Evolutionary conservation across 2,329 filamentous ascomycete species (phyloP).

Genomic region (Magnaporthales sp.): DNA sequence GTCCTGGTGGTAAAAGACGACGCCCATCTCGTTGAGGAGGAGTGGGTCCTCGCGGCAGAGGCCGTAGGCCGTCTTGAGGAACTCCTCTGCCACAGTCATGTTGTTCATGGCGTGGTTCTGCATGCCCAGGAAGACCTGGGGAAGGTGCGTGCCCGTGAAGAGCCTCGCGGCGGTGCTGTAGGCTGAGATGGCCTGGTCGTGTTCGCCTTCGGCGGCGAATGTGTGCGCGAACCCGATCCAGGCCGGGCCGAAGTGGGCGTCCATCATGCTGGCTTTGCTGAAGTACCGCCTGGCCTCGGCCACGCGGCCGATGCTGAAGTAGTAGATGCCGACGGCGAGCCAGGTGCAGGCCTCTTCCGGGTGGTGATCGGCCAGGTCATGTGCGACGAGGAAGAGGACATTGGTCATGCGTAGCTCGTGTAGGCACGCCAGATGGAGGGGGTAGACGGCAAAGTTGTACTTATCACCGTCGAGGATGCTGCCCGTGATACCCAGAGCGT

Average conservation of each 20-base stretch:
- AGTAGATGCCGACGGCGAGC: slow-evolving; percentile 92
- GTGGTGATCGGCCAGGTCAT: slow-evolving; percentile 85
- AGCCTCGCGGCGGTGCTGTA: slow-evolving; percentile 91
- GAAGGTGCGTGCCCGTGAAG: slow-evolving; percentile 94
- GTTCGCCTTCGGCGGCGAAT: slow-evolving; percentile 93
- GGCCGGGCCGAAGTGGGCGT: slow-evolving; percentile 91
- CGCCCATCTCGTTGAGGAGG: slow-evolving; percentile 88
- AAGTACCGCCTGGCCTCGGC: slow-evolving; percentile 93
- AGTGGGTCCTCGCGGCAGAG: slow-evolving; percentile 80
- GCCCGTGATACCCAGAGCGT: slow-evolving; percentile 77
- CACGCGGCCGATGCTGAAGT: slow-evolving; percentile 80
- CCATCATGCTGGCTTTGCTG: slow-evolving; percentile 94
- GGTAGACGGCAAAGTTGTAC: slow-evolving; percentile 83
- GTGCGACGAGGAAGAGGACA: slow-evolving; percentile 80
- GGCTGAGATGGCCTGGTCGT: slow-evolving; percentile 95
- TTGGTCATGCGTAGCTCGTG: slow-evolving; percentile 84
- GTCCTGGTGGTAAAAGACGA: slow-evolving; percentile 91
- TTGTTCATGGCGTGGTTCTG: slow-evolving; percentile 96
- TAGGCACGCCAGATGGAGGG: slow-evolving; percentile 83
- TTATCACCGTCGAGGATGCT: slow-evolving; percentile 75
- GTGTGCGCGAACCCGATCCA: slow-evolving; percentile 99
- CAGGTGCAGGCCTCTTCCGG: slow-evolving; percentile 88
- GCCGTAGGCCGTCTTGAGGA: slow-evolving; percentile 79
- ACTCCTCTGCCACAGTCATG: slow-evolving; percentile 87
- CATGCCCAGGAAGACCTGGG: slow-evolving; percentile 95